A percentile compares a stretch with the other conserved stretches of the same genome.
These are phyloP conservation scores for Acanthamoeba royreba DNA, from an alignment of 208 protist genomes.

Conservation along the genomic window DNA sequence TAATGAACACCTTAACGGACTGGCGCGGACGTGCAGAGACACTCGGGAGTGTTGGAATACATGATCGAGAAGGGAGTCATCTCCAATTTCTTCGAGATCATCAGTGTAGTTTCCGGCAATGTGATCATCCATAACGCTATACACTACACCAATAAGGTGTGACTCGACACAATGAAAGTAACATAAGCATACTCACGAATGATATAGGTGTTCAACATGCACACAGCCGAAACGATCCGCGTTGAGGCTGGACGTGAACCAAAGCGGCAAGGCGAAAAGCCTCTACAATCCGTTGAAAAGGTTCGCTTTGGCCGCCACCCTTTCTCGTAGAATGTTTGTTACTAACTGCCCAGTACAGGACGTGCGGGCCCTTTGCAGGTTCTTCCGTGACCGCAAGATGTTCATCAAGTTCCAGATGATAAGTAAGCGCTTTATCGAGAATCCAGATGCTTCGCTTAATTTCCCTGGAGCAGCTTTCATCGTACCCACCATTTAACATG, in stretches of 20 bases:
- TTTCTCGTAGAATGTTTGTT: neutral
- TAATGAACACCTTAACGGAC: neutral
- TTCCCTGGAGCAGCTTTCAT: neutral
- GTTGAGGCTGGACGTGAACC: neutral
- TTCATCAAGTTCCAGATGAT: constrained; percentile 44
- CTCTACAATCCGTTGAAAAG: neutral
- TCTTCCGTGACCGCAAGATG: neutral
- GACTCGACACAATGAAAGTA: neutral
- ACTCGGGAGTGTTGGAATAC: neutral
- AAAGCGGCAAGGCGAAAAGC: constrained; percentile 14
- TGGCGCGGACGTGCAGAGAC: neutral
- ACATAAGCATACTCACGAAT: neutral
- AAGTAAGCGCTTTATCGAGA: neutral
- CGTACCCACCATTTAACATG: neutral
- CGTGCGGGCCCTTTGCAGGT: neutral
- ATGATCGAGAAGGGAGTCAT: neutral
- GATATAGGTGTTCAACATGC: neutral
- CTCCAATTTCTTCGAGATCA: constrained; percentile 2
- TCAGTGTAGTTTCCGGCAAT: constrained; percentile 31
- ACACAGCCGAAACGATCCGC: neutral
- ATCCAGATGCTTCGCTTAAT: neutral
- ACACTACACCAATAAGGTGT: constrained; percentile 37
- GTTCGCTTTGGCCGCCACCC: neutral
- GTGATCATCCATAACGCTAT: neutral
- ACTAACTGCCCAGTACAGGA: neutral